phyloP scores from a whole-genome alignment of 495 filamentous ascomycete species.

The Thozetella sp. region DNA sequence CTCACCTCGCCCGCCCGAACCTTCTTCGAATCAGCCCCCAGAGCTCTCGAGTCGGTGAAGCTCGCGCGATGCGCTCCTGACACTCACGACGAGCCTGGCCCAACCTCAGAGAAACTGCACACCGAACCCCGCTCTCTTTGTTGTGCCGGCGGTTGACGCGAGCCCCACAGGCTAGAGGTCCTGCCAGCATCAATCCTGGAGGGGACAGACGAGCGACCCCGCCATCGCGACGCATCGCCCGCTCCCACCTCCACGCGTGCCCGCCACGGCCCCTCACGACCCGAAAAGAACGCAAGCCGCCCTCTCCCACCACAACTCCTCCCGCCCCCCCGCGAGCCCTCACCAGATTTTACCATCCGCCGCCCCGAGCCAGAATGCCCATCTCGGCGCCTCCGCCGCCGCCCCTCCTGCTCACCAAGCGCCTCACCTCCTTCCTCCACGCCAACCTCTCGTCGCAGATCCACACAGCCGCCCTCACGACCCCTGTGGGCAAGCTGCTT shows the following conservation, averaged over 20 bases:
- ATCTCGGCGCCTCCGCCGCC: constrained; percentile 26
- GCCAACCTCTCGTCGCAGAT: constrained; percentile 43
- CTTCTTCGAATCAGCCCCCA: no score
- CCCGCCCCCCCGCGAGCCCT: no score
- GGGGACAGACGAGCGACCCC: background rate
- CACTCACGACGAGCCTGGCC: no score
- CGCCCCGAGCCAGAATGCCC: constrained; percentile 3
- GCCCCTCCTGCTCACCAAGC: constrained; percentile 48
- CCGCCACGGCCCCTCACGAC: no score
- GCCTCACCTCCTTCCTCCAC: constrained; percentile 48
- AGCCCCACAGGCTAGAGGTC: background rate
- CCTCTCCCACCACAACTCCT: no score
- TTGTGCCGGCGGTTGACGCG: no score
- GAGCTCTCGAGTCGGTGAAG: no score
- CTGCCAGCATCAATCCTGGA: background rate
- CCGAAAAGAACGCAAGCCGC: no score
- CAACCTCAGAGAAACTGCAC: no score
- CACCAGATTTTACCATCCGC: background rate
- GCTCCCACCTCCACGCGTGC: background rate
- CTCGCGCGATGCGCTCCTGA: no score
- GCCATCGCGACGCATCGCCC: background rate
- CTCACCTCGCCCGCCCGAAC: background rate
- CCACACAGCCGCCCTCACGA: constrained; percentile 42
- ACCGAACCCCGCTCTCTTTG: no score
- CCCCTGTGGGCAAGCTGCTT: constrained; percentile 48